Evolutionary conservation across 208 protist genomes (phyloP).

Genomic region (Leishmania braziliensis): DNA sequence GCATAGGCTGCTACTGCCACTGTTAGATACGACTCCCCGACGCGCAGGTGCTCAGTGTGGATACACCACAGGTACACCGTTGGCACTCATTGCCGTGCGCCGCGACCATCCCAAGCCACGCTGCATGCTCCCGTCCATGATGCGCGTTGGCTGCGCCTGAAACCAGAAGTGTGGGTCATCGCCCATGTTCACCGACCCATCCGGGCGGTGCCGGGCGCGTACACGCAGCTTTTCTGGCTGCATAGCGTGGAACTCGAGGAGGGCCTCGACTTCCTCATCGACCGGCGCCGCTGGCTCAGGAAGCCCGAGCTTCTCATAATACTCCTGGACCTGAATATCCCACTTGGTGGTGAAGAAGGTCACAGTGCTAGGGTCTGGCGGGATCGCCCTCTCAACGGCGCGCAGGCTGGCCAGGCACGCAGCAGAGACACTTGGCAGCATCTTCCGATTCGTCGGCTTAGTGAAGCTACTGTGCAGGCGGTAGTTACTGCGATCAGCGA

Average conservation of each 20-base stretch:
- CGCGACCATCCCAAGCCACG: conserved; percentile 62
- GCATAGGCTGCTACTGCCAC: background rate
- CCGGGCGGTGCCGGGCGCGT: conserved; percentile 79
- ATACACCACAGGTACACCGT: conserved; percentile 69
- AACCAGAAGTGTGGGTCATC: conserved; percentile 82
- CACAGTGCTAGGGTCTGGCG: conserved; percentile 57
- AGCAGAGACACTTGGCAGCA: background rate
- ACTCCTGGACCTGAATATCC: conserved; percentile 94
- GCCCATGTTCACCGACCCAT: conserved; percentile 86
- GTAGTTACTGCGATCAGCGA: conserved; percentile 57
- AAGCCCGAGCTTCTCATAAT: conserved; percentile 73
- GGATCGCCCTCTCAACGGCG: conserved; percentile 55
- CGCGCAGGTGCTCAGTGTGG: conserved; percentile 24
- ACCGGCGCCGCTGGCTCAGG: conserved; percentile 77
- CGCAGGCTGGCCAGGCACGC: conserved; percentile 45
- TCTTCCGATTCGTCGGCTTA: background rate
- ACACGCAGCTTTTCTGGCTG: conserved; percentile 67
- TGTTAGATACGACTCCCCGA: too few relatives aligned
- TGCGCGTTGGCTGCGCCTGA: conserved; percentile 53
- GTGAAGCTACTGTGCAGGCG: conserved; percentile 52
- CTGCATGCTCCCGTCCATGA: conserved; percentile 78
- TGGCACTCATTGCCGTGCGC: conserved; percentile 68
- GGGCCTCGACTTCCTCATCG: conserved; percentile 75
- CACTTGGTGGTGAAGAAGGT: conserved; percentile 92
- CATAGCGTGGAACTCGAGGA: conserved; percentile 82